Conservation (phyloP, 345 rosid genomes). For the Limnanthes douglasii region DNA sequence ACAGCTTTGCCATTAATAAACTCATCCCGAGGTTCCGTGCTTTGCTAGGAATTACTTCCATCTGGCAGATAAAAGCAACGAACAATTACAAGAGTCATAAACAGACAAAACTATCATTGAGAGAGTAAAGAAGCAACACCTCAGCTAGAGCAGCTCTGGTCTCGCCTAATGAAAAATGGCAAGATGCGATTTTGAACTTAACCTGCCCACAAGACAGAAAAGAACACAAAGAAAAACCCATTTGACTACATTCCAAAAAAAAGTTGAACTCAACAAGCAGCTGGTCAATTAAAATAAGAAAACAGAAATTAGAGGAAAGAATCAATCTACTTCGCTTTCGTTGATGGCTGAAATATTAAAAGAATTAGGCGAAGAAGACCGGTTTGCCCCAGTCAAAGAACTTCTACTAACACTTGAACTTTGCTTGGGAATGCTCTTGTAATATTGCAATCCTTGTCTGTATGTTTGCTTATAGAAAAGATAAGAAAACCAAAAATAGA, state of each 20-base stretch:
- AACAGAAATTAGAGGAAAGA: neutral
- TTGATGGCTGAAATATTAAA: conserved; percentile 43
- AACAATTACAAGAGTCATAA: neutral
- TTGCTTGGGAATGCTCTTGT: conserved; percentile 64
- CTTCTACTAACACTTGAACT: conserved; percentile 45
- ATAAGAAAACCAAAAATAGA: conserved; percentile 1
- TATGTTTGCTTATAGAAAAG: conserved; percentile 38
- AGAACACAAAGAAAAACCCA: conserved; percentile 1
- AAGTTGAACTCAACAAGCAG: neutral
- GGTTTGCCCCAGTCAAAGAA: conserved; percentile 45
- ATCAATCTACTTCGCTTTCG: conserved; percentile 64
- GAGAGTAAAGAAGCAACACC: conserved; percentile 25
- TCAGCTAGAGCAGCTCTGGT: conserved; percentile 70
- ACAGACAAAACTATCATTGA: conserved; percentile 3
- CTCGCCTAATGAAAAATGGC: conserved; percentile 58
- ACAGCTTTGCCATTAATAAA: conserved; percentile 88
- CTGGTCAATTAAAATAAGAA: conserved; percentile 5
- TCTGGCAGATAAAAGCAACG: conserved; percentile 24
- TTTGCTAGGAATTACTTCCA: conserved; percentile 89
- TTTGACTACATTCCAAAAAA: conserved; percentile 1
- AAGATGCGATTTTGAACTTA: conserved; percentile 90
- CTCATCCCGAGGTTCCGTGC: conserved; percentile 88
- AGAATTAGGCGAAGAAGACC: conserved; percentile 80
- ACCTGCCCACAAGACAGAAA: conserved; percentile 38
- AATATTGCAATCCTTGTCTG: conserved; percentile 80